Percentiles rank a stretch among this genome's conserved stretches.
These are phyloP conservation scores for Lanmaoa rubissima DNA, from an alignment of 768 basidiomycete species.

Conservation along the genomic window DNA sequence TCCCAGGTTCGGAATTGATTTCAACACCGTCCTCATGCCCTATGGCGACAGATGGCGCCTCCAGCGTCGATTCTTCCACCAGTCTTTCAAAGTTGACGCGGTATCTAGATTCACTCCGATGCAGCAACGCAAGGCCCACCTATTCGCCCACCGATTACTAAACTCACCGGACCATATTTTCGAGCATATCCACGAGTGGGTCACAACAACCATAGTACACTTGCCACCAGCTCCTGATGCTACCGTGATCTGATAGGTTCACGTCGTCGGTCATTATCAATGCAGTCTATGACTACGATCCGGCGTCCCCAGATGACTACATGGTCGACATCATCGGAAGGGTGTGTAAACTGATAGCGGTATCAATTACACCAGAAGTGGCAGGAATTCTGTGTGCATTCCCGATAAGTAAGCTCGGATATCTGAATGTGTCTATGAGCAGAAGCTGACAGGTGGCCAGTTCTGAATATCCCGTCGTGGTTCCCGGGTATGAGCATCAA, in stretches of 20 bases:
- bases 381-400: conserved; percentile 11
- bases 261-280: conserved; percentile 28
- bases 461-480: conserved; percentile 20
- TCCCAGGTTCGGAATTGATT: conserved; percentile 16
- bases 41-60: conserved; percentile 22
- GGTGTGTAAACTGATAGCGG: background rate
- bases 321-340: conserved; percentile 13
- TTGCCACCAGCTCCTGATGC: background rate
- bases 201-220: conserved; percentile 10
- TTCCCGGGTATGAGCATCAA: conserved; percentile 20
- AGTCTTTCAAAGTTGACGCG: conserved; percentile 10
- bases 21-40: conserved; percentile 13
- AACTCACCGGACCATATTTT: conserved; percentile 6
- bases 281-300: conserved; percentile 20
- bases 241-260: conserved; percentile 3
- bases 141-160: conserved; percentile 7
- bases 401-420: conserved; percentile 10
- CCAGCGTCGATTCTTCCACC: conserved; percentile 20
- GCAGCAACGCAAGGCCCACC: conserved; percentile 11
- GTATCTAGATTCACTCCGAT: conserved; percentile 15
- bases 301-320: conserved; percentile 11
- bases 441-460: conserved; percentile 2
- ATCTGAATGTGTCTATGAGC: background rate
- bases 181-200: conserved; percentile 12
- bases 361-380: conserved; percentile 7